phyloP scores from a whole-genome alignment of 257 asterid species.

The Primulina huaijiensis region DNA sequence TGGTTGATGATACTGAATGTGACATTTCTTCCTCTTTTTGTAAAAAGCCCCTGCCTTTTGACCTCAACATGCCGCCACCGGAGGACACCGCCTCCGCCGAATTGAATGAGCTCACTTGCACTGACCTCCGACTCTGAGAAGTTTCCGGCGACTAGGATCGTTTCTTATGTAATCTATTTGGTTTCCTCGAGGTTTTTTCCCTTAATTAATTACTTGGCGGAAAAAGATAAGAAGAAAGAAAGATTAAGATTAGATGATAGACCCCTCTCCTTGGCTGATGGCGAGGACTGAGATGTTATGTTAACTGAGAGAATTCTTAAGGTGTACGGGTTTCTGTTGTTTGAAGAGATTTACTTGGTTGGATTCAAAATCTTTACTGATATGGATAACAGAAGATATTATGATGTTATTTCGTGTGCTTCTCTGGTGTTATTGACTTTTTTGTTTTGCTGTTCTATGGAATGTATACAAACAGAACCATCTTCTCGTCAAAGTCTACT shows the following conservation, averaged over 20 bases:
- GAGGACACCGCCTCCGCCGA: constrained; percentile 21
- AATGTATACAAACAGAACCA: too few relatives aligned
- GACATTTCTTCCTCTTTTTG: constrained; percentile 43
- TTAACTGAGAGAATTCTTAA: not conserved
- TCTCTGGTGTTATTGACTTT: too few relatives aligned
- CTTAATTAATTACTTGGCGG: not conserved
- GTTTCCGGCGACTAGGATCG: not conserved
- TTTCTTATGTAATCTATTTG: not conserved
- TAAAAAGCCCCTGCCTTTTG: constrained; percentile 44
- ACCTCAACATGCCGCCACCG: constrained; percentile 47
- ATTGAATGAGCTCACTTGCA: constrained; percentile 35
- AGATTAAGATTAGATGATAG: not conserved
- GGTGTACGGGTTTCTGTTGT: too few relatives aligned
- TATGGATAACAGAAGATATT: too few relatives aligned
- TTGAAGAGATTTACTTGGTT: too few relatives aligned
- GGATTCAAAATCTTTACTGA: too few relatives aligned
- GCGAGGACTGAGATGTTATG: constrained; percentile 10
- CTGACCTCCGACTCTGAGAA: constrained; percentile 43
- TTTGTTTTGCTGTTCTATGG: too few relatives aligned
- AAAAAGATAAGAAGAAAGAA: too few relatives aligned
- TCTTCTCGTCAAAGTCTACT: too few relatives aligned
- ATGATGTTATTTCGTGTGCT: too few relatives aligned
- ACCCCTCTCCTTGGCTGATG: not conserved
- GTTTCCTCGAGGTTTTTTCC: not conserved
- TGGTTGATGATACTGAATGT: constrained; percentile 49